These are phyloP conservation scores for Exserohilum turcica DNA, from an alignment of 2,329 filamentous ascomycete genomes.

Conservation along the genomic window DNA sequence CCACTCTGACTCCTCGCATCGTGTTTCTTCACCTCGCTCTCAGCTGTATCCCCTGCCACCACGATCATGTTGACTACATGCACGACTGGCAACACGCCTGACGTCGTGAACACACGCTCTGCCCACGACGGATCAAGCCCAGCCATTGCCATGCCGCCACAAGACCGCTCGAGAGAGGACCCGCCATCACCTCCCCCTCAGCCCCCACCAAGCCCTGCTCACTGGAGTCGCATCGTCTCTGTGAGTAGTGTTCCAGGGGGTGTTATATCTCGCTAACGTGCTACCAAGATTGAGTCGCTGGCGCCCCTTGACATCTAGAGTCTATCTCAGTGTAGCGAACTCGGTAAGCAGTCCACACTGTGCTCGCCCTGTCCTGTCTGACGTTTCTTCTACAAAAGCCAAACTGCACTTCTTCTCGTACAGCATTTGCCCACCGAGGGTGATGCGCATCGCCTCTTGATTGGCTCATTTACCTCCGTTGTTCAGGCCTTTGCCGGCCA, in stretches of 20 bases:
- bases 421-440: background rate
- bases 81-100: background rate
- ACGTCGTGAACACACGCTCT: background rate
- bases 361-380: background rate
- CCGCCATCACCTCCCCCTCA: conserved; percentile 49
- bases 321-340: conserved; percentile 2
- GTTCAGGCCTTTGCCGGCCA: background rate
- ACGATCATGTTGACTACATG: conserved; percentile 5
- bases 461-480: background rate
- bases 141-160: conserved; percentile 11
- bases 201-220: conserved; percentile 47
- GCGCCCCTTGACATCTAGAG: conserved; percentile 23
- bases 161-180: conserved; percentile 42
- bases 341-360: conserved; percentile 1
- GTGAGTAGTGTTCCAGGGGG: conserved; percentile 19
- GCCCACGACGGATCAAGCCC: background rate
- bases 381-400: conserved; percentile 6
- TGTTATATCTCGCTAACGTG: conserved; percentile 17
- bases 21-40: background rate
- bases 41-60: background rate
- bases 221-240: conserved; percentile 31
- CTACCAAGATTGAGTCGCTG: conserved; percentile 28
- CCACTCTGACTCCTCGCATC: background rate
- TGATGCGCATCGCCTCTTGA: background rate
- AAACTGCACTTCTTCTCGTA: background rate